Conservation (phyloP, 805 yeast species). For the Candida wancherniae region DNA sequence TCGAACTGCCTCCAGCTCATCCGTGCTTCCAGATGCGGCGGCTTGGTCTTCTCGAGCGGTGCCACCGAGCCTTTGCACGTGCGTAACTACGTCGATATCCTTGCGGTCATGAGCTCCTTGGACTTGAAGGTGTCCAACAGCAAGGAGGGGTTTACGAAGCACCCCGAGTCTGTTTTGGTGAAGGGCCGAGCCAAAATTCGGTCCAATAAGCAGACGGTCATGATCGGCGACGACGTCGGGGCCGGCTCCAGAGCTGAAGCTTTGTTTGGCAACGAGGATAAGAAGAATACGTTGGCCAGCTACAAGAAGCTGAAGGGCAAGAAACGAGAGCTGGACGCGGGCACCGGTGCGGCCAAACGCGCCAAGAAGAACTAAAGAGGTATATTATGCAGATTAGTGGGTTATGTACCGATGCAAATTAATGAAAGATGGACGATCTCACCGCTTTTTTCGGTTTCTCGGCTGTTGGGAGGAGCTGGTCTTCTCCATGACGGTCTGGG, state of each 20-base stretch:
- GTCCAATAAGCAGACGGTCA: slow-evolving; percentile 73
- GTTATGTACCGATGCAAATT: background rate
- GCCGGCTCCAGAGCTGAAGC: slow-evolving; percentile 7
- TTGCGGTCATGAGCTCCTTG: slow-evolving; percentile 58
- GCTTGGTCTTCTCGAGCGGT: slow-evolving; percentile 76
- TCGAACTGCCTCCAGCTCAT: slow-evolving; percentile 69
- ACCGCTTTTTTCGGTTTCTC: slow-evolving; percentile 16
- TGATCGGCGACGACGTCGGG: slow-evolving; percentile 40
- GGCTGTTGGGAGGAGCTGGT: background rate
- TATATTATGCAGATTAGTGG: background rate
- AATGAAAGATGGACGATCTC: slow-evolving; percentile 28
- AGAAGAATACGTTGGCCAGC: slow-evolving; percentile 21
- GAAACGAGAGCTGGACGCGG: slow-evolving; percentile 18
- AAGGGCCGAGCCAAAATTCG: slow-evolving; percentile 70
- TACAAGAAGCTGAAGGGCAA: slow-evolving; percentile 18
- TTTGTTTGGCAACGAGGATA: slow-evolving; percentile 6
- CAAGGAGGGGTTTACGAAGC: slow-evolving; percentile 51
- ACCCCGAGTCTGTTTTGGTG: slow-evolving; percentile 60
- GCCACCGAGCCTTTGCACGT: slow-evolving; percentile 51
- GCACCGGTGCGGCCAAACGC: slow-evolving; percentile 1
- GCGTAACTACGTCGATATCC: slow-evolving; percentile 66
- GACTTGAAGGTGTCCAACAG: slow-evolving; percentile 68
- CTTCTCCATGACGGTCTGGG: too few relatives aligned
- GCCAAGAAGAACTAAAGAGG: background rate
- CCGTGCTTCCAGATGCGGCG: slow-evolving; percentile 76